These are phyloP conservation scores for Anaeromyces robustus DNA, from an alignment of 192 early-diverging fungal species.

Conservation along the genomic window DNA sequence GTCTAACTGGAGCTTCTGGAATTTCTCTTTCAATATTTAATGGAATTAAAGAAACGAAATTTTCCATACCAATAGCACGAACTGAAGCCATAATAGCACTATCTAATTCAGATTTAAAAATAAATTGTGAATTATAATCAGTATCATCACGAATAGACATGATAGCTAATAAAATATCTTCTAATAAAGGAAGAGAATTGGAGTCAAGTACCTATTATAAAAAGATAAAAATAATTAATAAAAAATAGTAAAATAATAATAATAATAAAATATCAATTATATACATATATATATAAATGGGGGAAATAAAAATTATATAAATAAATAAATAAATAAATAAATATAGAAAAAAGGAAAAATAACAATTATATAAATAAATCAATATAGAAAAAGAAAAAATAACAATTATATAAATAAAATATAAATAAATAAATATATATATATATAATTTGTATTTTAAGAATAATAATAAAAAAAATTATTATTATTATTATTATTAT, in stretches of 20 bases:
- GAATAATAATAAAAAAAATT: not conserved
- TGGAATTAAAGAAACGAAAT: slow-evolving; percentile 56
- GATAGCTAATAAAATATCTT: not conserved
- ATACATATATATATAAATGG: no score
- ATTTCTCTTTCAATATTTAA: slow-evolving; percentile 66
- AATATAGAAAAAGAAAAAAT: no score
- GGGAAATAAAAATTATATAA: no score
- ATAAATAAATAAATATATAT: no score
- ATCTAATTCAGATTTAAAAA: slow-evolving; percentile 75
- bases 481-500: no score
- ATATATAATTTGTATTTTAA: no score
- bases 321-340: not conserved
- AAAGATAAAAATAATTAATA: not conserved
- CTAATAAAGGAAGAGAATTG: not conserved
- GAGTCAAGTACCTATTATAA: not conserved
- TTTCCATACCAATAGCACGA: slow-evolving; percentile 59
- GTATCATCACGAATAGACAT: slow-evolving; percentile 4
- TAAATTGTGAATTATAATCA: slow-evolving; percentile 17
- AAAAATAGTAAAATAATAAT: no score
- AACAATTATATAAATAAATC: no score
- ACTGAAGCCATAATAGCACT: slow-evolving; percentile 63
- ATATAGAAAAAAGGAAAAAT: no score
- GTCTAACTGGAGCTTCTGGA: slow-evolving; percentile 42
- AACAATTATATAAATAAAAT: no score
- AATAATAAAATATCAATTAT: no score